phyloP scores from a whole-genome alignment of 257 asterid genomes.

The Primulina eburnea region DNA sequence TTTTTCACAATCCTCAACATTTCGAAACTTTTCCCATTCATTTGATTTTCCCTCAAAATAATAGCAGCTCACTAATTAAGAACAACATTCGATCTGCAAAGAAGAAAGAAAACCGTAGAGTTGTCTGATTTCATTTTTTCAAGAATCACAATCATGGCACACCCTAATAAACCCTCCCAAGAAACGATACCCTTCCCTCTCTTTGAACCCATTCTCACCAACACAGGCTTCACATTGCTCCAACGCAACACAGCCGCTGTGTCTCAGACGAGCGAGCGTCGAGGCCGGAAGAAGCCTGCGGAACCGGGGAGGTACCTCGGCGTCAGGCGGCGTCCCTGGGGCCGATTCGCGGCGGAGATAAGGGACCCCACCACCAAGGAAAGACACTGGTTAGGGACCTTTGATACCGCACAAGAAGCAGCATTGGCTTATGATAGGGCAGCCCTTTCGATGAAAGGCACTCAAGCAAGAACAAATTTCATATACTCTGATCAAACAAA shows the following conservation, averaged over 20 bases:
- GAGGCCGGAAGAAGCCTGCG: constrained; percentile 72
- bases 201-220: constrained; percentile 76
- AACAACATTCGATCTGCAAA: background rate
- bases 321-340: constrained; percentile 92
- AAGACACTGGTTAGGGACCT: constrained; percentile 93
- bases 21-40: background rate
- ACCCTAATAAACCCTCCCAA: constrained; percentile 32
- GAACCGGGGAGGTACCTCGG: constrained; percentile 93
- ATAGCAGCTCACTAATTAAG: background rate
- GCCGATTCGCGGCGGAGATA: constrained; percentile 92
- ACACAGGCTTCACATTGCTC: constrained; percentile 69
- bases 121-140: background rate
- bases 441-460: constrained; percentile 85
- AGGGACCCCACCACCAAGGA: constrained; percentile 93
- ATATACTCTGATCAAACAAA: constrained; percentile 53
- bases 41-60: too few species aligned
- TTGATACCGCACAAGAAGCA: constrained; percentile 96
- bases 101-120: background rate
- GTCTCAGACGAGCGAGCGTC: constrained; percentile 55
- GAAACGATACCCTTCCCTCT: constrained; percentile 44
- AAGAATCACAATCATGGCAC: constrained; percentile 32
- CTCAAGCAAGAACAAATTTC: constrained; percentile 84
- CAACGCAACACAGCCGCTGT: constrained; percentile 77
- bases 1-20: background rate
- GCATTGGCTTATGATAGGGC: constrained; percentile 97